phyloP scores from a whole-genome alignment of 2,329 filamentous ascomycete genomes.

The Alternaria tenuissima region DNA sequence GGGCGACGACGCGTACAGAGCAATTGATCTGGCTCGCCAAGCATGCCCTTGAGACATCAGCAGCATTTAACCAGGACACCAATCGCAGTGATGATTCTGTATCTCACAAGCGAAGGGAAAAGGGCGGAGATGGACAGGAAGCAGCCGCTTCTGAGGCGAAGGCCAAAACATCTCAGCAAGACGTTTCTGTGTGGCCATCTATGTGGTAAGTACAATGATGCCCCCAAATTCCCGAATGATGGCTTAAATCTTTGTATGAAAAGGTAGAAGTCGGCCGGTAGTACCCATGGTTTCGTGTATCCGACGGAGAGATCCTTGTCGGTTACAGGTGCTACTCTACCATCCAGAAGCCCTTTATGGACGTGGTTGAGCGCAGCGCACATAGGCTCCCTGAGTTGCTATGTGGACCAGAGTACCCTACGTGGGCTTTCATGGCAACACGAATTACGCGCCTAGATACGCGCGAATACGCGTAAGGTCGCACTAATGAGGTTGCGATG shows the following conservation, averaged over 20 bases:
- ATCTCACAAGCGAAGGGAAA: not conserved
- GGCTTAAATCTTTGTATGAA: not conserved
- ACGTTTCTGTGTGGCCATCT: slow-evolving; percentile 29
- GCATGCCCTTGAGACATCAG: slow-evolving; percentile 16
- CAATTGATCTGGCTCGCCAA: slow-evolving; percentile 28
- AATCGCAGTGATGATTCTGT: not conserved
- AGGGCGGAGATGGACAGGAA: slow-evolving; percentile 1
- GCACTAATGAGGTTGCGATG: not conserved
- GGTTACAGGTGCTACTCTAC: not conserved
- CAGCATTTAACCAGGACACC: not conserved
- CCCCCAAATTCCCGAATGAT: not conserved
- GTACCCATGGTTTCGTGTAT: not conserved
- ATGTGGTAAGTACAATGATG: slow-evolving; percentile 21
- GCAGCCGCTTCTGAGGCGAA: not conserved
- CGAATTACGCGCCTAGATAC: not conserved
- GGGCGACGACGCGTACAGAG: slow-evolving; percentile 10
- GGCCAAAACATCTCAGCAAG: not conserved
- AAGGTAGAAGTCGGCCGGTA: not conserved
- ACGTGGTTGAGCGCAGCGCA: not conserved
- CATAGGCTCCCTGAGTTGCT: not conserved
- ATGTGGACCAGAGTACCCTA: not conserved
- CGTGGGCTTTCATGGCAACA: not conserved
- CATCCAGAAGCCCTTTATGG: too few species aligned
- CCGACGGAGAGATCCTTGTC: not conserved
- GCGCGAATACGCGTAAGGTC: not conserved